Evolutionary conservation across 768 basidiomycete genomes (phyloP), one percentile per base, ranked within the genome.

Genomic region (Porphyrellus cyaneotinctus): DNA sequence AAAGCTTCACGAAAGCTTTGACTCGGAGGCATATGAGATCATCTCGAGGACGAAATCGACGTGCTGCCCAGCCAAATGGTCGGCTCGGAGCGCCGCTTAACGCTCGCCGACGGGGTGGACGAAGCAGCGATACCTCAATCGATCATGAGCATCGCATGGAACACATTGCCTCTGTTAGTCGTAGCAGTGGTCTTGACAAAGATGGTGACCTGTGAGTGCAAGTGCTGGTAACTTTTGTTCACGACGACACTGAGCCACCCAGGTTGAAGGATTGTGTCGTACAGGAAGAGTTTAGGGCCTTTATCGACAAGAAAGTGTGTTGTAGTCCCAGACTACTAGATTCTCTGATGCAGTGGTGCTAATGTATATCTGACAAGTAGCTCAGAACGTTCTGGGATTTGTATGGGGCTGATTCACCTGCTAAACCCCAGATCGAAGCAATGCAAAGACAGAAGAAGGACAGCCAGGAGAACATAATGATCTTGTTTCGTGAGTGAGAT

Each of bases 171-270:
- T 87, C 86, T 2, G 80, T 89, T 43, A 90, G 88, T 63, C 77
- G 88, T 36, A 88, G 86, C 59, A 84, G 88, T 58, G 87, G 88
- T 11, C 64, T 89, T 23, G 84, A 85, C 59, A 82, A 79, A 58
- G 86, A 82, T 54, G 87, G 88, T 35, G 84, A 89, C 70, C 77
- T 79, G 88, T 91, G 69, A 78, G 88, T 63, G 12, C 24, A 35
- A 28, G 7, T n/a, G 17, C 7, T n/a, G 15, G 30, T 41, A 11
- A 22, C 37, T 23, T 47, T 20, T 45, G 41, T 32, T 48, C n/a
- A 15, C 72, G 67, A 77, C 65, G 61, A 49, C 65, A 55, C 57
- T 57, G 56, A 77, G 70, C 48, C 58, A 4, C 17, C 20, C 63
- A 91, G 88, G 45, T 66, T 91, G 63, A 87, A 85, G 59, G 73